phyloP scores from a whole-genome alignment of 768 basidiomycete genomes.

The Pleurotus platypus region DNA sequence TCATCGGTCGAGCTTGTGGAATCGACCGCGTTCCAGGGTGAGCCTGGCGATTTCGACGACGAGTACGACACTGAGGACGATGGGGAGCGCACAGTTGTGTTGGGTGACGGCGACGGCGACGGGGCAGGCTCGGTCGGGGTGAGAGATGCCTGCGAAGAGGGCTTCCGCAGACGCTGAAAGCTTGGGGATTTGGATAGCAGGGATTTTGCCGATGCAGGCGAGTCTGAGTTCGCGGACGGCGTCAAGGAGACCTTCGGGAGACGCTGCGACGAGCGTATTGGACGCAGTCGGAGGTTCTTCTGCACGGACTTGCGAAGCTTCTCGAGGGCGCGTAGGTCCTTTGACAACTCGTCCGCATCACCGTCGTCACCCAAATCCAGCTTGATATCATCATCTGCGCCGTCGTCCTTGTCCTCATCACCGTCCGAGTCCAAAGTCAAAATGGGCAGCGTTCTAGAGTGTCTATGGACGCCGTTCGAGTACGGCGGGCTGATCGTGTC shows the following conservation, averaged over 20 bases:
- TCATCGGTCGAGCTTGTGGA: slow-evolving; percentile 42
- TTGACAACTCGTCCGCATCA: slow-evolving; percentile 58
- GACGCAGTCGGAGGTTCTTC: slow-evolving; percentile 74
- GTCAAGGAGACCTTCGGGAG: slow-evolving; percentile 43
- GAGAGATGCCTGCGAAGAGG: not conserved
- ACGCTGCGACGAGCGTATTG: slow-evolving; percentile 60
- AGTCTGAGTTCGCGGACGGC: not conserved
- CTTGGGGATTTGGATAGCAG: slow-evolving; percentile 14
- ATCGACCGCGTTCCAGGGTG: slow-evolving; percentile 21
- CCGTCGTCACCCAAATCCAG: slow-evolving; percentile 26
- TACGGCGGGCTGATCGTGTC: not conserved
- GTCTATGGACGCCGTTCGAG: not conserved
- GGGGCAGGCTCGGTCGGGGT: slow-evolving; percentile 2
- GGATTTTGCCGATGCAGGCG: no score
- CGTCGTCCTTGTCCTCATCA: not conserved
- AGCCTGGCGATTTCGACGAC: slow-evolving; percentile 12
- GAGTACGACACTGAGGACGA: slow-evolving; percentile 11
- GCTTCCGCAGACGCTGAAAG: slow-evolving; percentile 3
- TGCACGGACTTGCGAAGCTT: slow-evolving; percentile 68
- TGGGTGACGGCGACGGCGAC: slow-evolving; percentile 12
- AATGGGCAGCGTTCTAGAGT: not conserved
- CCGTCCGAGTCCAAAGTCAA: not conserved
- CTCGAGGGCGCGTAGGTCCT: slow-evolving; percentile 66
- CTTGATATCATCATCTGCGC: not conserved
- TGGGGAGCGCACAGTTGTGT: slow-evolving; percentile 7